Conservation (phyloP, 306 rosid species). For the Cicer pinnatifidum region DNA sequence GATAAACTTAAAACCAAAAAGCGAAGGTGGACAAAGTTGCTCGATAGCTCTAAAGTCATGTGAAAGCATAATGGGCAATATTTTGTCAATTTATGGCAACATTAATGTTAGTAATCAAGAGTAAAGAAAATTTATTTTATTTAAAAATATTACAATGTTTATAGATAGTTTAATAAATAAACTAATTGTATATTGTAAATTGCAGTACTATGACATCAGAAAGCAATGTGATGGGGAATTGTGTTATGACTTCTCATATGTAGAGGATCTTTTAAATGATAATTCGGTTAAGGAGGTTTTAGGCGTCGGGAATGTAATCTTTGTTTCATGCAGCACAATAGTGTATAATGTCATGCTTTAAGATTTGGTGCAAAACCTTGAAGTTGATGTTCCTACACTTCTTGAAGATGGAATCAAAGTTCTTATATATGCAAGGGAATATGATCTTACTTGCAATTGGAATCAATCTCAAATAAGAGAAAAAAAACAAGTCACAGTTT, state of each 20-base stretch:
- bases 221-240: slow-evolving; percentile 69
- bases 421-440: slow-evolving; percentile 85
- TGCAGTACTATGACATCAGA: slow-evolving; percentile 84
- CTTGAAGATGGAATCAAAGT: slow-evolving; percentile 83
- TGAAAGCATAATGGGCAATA: too few relatives aligned
- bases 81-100: too few relatives aligned
- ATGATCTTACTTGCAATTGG: too few relatives aligned
- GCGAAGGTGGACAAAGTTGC: too few relatives aligned
- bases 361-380: slow-evolving; percentile 86
- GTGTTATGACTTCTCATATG: slow-evolving; percentile 80
- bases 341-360: slow-evolving; percentile 61
- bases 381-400: slow-evolving; percentile 77
- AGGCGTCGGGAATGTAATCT: slow-evolving; percentile 70
- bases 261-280: slow-evolving; percentile 65
- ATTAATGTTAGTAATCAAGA: neutral
- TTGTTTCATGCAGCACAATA: slow-evolving; percentile 70
- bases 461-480: too few relatives aligned
- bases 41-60: too few relatives aligned
- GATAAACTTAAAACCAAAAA: neutral
- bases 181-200: neutral
- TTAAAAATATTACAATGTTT: neutral
- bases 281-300: slow-evolving; percentile 57
- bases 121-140: neutral
- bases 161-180: neutral
- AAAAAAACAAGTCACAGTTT: too few relatives aligned